phyloP scores from a whole-genome alignment of 2,329 filamentous ascomycete genomes.

The Aspergillus amoenus region DNA sequence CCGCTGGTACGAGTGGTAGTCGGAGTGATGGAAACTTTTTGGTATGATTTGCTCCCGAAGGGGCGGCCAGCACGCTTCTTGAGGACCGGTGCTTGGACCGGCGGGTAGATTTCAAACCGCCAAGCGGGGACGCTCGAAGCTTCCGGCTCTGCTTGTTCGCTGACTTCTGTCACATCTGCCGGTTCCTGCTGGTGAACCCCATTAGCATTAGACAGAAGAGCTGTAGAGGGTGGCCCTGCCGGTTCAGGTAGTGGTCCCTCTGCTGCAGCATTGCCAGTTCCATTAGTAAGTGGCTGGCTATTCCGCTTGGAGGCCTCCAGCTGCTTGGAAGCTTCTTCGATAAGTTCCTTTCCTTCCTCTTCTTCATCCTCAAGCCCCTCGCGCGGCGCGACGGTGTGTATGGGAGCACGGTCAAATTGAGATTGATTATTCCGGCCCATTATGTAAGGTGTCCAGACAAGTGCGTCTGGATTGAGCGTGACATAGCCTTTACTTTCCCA shows the following conservation, averaged over 20 bases:
- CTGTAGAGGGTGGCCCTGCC: slow-evolving; percentile 38
- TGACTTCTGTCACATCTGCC: slow-evolving; percentile 14
- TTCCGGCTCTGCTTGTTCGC: slow-evolving; percentile 20
- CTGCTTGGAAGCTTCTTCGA: slow-evolving; percentile 18
- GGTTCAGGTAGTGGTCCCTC: slow-evolving; percentile 24
- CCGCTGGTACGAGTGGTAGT: slow-evolving; percentile 34
- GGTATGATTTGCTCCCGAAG: slow-evolving; percentile 31
- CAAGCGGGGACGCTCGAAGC: slow-evolving; percentile 41
- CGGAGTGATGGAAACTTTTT: slow-evolving; percentile 30
- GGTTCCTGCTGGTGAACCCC: slow-evolving; percentile 26
- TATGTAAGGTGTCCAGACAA: slow-evolving; percentile 95
- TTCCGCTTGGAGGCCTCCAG: slow-evolving; percentile 12
- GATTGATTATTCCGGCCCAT: slow-evolving; percentile 85
- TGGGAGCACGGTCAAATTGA: slow-evolving; percentile 77
- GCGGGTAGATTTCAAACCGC: slow-evolving; percentile 45
- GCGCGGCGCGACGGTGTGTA: slow-evolving; percentile 84
- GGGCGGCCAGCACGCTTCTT: slow-evolving; percentile 42
- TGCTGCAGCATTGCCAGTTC: slow-evolving; percentile 10
- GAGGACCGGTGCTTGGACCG: slow-evolving; percentile 35
- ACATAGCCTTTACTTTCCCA: slow-evolving; percentile 90
- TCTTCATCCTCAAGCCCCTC: slow-evolving; percentile 55
- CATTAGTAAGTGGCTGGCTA: slow-evolving; percentile 18
- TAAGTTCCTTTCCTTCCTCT: slow-evolving; percentile 26
- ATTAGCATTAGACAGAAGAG: slow-evolving; percentile 27
- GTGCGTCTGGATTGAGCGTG: slow-evolving; percentile 72